These are phyloP conservation scores for Cryphonectria radicalis DNA, from an alignment of 2,329 filamentous ascomycete genomes.

Conservation along the genomic window DNA sequence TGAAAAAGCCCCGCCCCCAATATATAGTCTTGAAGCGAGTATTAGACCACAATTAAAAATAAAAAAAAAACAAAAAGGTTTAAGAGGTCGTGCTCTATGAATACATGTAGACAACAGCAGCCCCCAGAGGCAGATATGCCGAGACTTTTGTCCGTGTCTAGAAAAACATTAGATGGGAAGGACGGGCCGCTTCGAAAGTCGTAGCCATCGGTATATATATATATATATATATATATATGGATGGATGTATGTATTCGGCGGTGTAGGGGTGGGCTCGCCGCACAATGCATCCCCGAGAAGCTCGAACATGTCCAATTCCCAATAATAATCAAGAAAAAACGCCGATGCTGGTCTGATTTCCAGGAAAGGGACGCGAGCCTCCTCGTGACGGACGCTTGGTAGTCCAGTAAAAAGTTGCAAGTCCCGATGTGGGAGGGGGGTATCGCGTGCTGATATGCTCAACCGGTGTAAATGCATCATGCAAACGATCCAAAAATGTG, in stretches of 20 bases:
- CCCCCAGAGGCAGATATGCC: conserved; percentile 15
- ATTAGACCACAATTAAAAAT: conserved; percentile 12
- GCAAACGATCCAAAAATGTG: conserved; percentile 15
- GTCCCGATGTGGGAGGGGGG: conserved; percentile 3
- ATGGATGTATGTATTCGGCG: background rate
- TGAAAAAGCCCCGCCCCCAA: conserved; percentile 6
- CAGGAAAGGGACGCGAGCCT: background rate
- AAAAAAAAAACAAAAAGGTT: background rate
- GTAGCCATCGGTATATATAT: conserved; percentile 21
- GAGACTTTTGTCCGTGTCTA: background rate
- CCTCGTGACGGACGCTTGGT: conserved; percentile 17
- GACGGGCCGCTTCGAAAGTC: background rate
- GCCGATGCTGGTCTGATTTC: conserved; percentile 22
- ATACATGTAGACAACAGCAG: conserved; percentile 21
- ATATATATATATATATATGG: conserved; percentile 12
- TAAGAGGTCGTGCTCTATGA: conserved; percentile 1
- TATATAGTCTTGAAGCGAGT: conserved; percentile 18
- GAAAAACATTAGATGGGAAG: conserved; percentile 20
- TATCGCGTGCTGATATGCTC: conserved; percentile 18
- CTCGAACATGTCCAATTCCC: conserved; percentile 22
- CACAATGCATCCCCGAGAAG: conserved; percentile 13
- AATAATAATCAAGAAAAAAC: conserved; percentile 21
- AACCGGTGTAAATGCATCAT: conserved; percentile 29
- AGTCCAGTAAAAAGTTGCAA: conserved; percentile 8
- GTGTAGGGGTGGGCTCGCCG: background rate